Conservation (phyloP, 2,329 filamentous ascomycete genomes). For the Fusarium pseudonygamai region DNA sequence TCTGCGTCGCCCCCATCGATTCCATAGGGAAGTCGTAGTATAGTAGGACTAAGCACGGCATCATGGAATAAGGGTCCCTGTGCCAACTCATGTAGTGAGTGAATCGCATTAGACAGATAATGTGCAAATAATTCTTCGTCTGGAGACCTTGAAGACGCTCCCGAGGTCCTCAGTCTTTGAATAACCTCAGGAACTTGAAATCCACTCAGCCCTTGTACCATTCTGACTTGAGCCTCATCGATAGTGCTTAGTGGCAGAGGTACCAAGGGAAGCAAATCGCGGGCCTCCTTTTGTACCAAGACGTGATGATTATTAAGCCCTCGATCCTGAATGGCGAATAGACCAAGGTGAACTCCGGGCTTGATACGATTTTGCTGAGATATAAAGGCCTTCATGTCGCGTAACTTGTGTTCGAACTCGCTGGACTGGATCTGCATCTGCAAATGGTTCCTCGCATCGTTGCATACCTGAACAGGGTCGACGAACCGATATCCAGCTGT, state of each 20-base stretch:
- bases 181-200: constrained; percentile 48
- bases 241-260: constrained; percentile 62
- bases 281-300: constrained; percentile 63
- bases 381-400: constrained; percentile 69
- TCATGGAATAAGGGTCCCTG: constrained; percentile 57
- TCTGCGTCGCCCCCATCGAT: too few relatives aligned
- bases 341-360: constrained; percentile 64
- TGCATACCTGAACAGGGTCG: constrained; percentile 71
- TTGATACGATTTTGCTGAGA: constrained; percentile 56
- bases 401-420: constrained; percentile 69
- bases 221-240: constrained; percentile 62
- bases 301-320: constrained; percentile 68
- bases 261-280: constrained; percentile 68
- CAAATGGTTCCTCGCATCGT: constrained; percentile 77
- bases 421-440: constrained; percentile 78
- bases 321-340: constrained; percentile 65
- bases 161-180: constrained; percentile 48
- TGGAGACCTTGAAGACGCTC: constrained; percentile 39
- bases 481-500: constrained; percentile 82
- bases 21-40: constrained; percentile 54
- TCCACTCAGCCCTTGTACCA: constrained; percentile 61
- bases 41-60: constrained; percentile 54
- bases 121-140: constrained; percentile 55
- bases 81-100: constrained; percentile 52
- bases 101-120: constrained; percentile 55